Conservation (phyloP, 2,329 filamentous ascomycete genomes). For the Aspergillus melleus region DNA sequence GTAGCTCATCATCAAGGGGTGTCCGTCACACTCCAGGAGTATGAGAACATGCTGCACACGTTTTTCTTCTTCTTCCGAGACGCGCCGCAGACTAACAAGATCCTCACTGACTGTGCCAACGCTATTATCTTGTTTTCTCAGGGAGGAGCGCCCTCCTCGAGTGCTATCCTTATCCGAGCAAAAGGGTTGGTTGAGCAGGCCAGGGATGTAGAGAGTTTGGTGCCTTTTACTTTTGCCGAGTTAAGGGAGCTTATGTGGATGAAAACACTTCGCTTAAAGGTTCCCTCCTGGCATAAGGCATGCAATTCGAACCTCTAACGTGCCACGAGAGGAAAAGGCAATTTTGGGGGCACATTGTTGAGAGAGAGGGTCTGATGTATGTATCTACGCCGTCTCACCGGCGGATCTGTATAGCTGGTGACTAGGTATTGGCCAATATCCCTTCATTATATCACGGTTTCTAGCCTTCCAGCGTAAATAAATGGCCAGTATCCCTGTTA, state of each 20-base stretch:
- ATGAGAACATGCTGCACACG: conserved; percentile 7
- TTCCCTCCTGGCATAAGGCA: not conserved
- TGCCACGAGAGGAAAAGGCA: no score
- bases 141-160: not conserved
- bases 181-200: not conserved
- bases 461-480: no score
- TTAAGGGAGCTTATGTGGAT: not conserved
- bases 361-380: no score
- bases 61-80: not conserved
- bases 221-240: not conserved
- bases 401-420: no score
- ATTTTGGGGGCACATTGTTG: no score
- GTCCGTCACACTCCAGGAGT: not conserved
- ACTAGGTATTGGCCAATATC: no score
- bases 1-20: not conserved
- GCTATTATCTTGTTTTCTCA: not conserved
- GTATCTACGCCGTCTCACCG: no score
- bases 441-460: no score
- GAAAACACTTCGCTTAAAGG: not conserved
- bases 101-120: not conserved
- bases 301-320: no score
- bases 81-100: not conserved
- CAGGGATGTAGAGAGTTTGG: not conserved
- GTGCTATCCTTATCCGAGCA: not conserved
- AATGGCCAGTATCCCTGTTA: no score